Evolutionary conservation across 768 basidiomycete species (phyloP).

Genomic region (Gymnopilus junonius): DNA sequence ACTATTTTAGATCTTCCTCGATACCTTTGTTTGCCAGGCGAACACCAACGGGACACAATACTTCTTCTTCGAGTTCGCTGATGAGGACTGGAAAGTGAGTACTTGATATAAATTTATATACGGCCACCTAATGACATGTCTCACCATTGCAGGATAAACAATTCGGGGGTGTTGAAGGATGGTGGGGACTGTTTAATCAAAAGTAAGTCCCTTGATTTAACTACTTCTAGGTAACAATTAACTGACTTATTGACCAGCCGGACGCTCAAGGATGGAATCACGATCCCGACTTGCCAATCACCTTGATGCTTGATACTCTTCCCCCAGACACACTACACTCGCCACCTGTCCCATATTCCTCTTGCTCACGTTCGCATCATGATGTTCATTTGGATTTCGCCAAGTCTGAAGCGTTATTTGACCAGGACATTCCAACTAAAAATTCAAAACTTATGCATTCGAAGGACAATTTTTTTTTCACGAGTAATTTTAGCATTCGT

Average conservation of each 20-base stretch:
- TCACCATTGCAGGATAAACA: conserved; percentile 38
- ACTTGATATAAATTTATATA: background rate
- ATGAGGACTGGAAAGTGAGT: conserved; percentile 82
- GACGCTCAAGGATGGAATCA: conserved; percentile 68
- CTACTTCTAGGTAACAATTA: background rate
- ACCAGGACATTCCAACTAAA: background rate
- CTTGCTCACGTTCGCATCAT: background rate
- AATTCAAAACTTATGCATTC: background rate
- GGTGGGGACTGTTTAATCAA: conserved; percentile 52
- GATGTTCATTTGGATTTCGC: background rate
- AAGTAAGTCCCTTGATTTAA: conserved; percentile 34
- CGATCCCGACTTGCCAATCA: conserved; percentile 60
- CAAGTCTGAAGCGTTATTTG: background rate
- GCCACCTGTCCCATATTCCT: background rate
- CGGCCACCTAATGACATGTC: background rate
- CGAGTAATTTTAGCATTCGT: background rate
- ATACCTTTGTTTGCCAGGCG: conserved; percentile 88
- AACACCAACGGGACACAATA: conserved; percentile 82
- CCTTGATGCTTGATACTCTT: conserved; percentile 28
- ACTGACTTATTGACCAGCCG: conserved; percentile 44
- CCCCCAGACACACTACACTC: background rate
- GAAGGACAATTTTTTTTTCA: background rate
- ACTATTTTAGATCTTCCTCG: conserved; percentile 66
- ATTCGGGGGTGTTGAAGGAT: conserved; percentile 82
- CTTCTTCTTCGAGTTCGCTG: conserved; percentile 87